Evolutionary conservation across 106 monocot genomes (phyloP), one percentile per base, ranked within the genome.

Genomic region (Alisma plantagoaquatica): DNA sequence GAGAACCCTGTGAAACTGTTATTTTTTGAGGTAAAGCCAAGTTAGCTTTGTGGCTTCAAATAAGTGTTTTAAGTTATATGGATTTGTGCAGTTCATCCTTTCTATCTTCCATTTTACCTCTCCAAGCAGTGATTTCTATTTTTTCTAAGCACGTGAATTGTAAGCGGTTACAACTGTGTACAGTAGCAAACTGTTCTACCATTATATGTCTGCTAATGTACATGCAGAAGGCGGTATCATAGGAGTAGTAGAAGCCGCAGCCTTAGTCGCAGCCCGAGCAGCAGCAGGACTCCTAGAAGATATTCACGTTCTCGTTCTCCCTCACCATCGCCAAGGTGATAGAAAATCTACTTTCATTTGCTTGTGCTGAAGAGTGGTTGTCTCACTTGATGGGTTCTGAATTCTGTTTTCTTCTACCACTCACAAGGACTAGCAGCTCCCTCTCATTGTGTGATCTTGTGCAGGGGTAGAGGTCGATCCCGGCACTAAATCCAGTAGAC

Each of bases 261-360:
- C 12, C 54, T 49, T 26, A 78, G 80, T 46, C 76, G 80, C 67
- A 86, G 85, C 61, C 69, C 42, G 14, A 79, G 78, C 43, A 69
- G 77, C 44, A 83, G 80, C 63, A 73, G 70, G 54, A 86, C 76
- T 24, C 77, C 82, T 54, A 54, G 62, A 51, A 77, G 74, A 48
- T 54, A 31, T 43, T 73, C 77, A 1, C 42, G 61, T 41, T 85
- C 84, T 1, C 63, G 11, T 30, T 79, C 79, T 2, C 63, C 29
- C 3, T 83, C 81, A 23, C 70, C 21, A 10, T 82, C 84, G 16
- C 74, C 77, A 10, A 80, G 80, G 80, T 85, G 67, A 16, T 10
- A 7, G 17, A 10, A 26, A 3, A 18, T 12, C 10, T n/a, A 4
- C 23, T 24, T 33, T 20, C 27, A 41, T n/a, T n/a, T n/a, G 10